Evolutionary conservation across 2,329 filamentous ascomycete species (phyloP), one percentile per base, ranked within the genome.

Genomic region (Calonectria hongkongensis): DNA sequence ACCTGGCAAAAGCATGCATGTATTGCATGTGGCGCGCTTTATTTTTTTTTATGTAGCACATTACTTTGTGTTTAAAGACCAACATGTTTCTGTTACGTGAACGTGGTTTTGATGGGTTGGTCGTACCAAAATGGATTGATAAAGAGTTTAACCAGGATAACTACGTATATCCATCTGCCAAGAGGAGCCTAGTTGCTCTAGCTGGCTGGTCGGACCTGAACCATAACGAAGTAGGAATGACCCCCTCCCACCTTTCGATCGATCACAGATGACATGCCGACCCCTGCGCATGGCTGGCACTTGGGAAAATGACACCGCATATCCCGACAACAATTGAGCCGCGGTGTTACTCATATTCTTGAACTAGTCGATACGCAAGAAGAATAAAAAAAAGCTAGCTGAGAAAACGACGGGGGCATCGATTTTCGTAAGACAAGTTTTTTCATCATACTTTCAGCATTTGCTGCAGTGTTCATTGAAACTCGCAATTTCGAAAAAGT

Each of bases 401-500:
- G 13, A 18, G 39, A 36, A 47, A 33, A 33, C 8, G 15, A 18
- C 12, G 33, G 25, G 18, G 43, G 25, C 30, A 7, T 39, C 48
- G 47, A 28, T 18, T 25, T 36, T 64, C 30, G 33, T 30, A 27
- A 51, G 28, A 33, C n/a, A 15, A 15, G 16, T 64, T 36, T 56
- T 30, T 41, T 16, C 39, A 28, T 47, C n/a, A 25, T 48, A 21
- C 21, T 16, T 16, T 33, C 39, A 33, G 36, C 18, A 30, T 18
- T 13, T 12, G 54, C 30, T 41, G 15, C 43, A 8, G 33, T 48
- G 30, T 45, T 43, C 25, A 33, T 48, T n/a, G 27, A 66, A 62
- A 67, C 66, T 66, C 25, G 58, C 60, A 66, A 70, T 66, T 66
- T 70, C 36, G 62, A 36, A 4, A 18, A 28, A 18, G 47, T 1